These are phyloP conservation scores for Cryptosporidium andersoni DNA, from an alignment of 169 alveolate genomes.

Conservation along the genomic window DNA sequence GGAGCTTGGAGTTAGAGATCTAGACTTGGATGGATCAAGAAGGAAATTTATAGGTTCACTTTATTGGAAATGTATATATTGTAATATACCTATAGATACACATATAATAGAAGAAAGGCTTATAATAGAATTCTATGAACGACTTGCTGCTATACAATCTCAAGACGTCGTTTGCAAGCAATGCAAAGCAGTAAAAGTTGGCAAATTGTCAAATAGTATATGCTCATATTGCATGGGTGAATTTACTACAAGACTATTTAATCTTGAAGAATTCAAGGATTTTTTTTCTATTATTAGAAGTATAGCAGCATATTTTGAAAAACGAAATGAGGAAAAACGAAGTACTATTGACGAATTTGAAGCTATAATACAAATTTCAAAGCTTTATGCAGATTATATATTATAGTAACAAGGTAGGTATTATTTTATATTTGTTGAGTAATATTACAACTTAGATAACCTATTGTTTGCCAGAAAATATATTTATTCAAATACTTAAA, in stretches of 20 bases:
- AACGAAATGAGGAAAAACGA: background rate
- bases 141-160: slow-evolving; percentile 48
- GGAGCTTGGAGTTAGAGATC: slow-evolving; percentile 3
- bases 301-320: slow-evolving; percentile 13
- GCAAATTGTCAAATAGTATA: slow-evolving; percentile 8
- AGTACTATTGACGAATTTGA: background rate
- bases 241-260: slow-evolving; percentile 22
- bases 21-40: background rate
- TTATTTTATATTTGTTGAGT: too few species aligned
- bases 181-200: slow-evolving; percentile 41
- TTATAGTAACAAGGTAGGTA: too few species aligned
- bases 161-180: slow-evolving; percentile 38
- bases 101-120: slow-evolving; percentile 26
- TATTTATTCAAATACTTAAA: background rate
- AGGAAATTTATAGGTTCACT: background rate
- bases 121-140: slow-evolving; percentile 37
- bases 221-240: slow-evolving; percentile 47
- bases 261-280: slow-evolving; percentile 7
- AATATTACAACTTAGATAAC: too few species aligned
- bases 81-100: slow-evolving; percentile 18
- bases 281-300: slow-evolving; percentile 26
- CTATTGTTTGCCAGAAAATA: background rate
- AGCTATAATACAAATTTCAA: slow-evolving; percentile 23
- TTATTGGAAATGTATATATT: slow-evolving; percentile 31
- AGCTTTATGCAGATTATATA: slow-evolving; percentile 4